These are phyloP conservation scores for Saturnispora diversa DNA, from an alignment of 805 yeast species.

Conservation along the genomic window DNA sequence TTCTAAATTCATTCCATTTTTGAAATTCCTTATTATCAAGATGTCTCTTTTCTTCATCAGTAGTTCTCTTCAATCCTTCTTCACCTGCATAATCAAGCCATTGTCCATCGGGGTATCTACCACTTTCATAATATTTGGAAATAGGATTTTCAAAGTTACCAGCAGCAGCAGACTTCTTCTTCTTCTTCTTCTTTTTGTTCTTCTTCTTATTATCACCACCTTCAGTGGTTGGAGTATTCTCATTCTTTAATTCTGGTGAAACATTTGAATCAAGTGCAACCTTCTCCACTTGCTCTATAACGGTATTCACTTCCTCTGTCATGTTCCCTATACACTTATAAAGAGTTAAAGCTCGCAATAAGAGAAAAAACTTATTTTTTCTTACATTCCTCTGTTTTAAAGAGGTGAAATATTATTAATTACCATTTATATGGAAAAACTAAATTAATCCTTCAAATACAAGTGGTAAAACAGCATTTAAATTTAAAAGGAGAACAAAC, in stretches of 20 bases:
- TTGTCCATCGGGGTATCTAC: slow-evolving; percentile 78
- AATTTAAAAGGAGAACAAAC: no score
- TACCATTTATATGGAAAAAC: no score
- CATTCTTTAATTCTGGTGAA: background rate
- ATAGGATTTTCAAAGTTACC: slow-evolving; percentile 43
- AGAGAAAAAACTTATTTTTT: no score
- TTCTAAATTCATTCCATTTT: slow-evolving; percentile 82
- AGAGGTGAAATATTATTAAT: no score
- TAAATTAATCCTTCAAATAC: no score
- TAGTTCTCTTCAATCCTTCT: slow-evolving; percentile 64
- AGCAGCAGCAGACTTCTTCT: slow-evolving; percentile 43
- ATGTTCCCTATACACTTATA: background rate
- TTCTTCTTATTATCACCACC: slow-evolving; percentile 22
- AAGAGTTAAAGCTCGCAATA: no score
- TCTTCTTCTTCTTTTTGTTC: slow-evolving; percentile 52
- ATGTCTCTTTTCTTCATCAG: slow-evolving; percentile 80
- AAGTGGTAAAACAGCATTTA: no score
- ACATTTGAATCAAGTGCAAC: background rate
- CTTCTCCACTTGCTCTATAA: background rate
- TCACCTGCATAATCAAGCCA: slow-evolving; percentile 66
- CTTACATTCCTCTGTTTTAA: no score
- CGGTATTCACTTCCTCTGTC: background rate
- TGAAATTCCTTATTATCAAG: slow-evolving; percentile 55
- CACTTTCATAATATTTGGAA: slow-evolving; percentile 59
- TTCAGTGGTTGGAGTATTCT: background rate